Conservation (phyloP, 1,284 basidiomycete species). For the Trichosporon coremiiforme region DNA sequence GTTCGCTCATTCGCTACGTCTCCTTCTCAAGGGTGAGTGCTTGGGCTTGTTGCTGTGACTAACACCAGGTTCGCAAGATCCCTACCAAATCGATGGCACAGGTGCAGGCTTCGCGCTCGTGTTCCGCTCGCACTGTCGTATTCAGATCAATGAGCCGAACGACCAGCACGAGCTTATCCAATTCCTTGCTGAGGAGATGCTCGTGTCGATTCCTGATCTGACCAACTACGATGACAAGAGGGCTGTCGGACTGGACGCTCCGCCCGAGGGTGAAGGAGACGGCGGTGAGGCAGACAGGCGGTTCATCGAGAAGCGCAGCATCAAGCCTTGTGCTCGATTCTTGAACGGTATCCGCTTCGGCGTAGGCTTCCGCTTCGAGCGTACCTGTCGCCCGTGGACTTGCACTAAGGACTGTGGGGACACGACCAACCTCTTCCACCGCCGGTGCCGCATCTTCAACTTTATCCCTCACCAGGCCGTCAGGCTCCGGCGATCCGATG, state of each 20-base stretch:
- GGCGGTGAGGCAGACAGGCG: constrained; percentile 14
- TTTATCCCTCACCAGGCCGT: constrained; percentile 85
- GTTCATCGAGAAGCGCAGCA: constrained; percentile 32
- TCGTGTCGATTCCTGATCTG: constrained; percentile 77
- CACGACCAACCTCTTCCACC: constrained; percentile 64
- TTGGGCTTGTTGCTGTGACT: constrained; percentile 20
- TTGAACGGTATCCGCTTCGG: constrained; percentile 89
- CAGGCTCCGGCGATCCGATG: constrained; percentile 62
- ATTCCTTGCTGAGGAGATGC: constrained; percentile 75
- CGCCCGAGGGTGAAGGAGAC: constrained; percentile 20
- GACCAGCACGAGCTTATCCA: constrained; percentile 79
- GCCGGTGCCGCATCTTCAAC: constrained; percentile 76
- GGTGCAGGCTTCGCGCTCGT: constrained; percentile 89
- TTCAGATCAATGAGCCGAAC: constrained; percentile 75
- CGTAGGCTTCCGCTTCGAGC: constrained; percentile 79
- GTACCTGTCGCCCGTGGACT: constrained; percentile 72
- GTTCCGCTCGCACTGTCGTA: constrained; percentile 75
- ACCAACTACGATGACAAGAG: constrained; percentile 58
- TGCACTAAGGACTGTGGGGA: constrained; percentile 68
- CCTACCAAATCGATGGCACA: constrained; percentile 70
- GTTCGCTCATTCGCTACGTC: constrained; percentile 74
- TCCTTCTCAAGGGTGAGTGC: constrained; percentile 77
- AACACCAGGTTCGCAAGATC: constrained; percentile 73
- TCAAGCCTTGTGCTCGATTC: constrained; percentile 75
- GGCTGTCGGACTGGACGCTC: constrained; percentile 53